Percentiles rank a stretch among this genome's conserved stretches.
Conservation (phyloP, 345 rosid species). For the Rhodomyrtus tomentosa region DNA sequence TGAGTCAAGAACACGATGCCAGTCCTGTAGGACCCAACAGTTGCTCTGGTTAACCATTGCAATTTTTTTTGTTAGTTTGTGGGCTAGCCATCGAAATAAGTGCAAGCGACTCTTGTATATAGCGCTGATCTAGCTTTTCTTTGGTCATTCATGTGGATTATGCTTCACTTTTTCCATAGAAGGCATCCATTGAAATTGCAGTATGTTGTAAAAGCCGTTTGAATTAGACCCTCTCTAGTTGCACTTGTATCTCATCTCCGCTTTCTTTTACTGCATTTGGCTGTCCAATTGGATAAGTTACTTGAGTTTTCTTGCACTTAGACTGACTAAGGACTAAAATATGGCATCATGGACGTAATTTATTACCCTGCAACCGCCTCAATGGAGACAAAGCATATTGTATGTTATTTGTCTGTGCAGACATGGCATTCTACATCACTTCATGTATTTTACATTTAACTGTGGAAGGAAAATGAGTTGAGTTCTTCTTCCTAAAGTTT, state of each 20-base stretch:
- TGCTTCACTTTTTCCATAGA: neutral
- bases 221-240: neutral
- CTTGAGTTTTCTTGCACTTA: neutral
- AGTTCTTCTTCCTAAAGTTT: neutral
- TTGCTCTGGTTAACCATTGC: neutral
- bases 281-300: neutral
- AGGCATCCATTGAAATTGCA: neutral
- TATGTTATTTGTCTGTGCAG: neutral
- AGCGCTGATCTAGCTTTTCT: neutral
- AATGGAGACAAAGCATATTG: neutral
- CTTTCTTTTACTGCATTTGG: neutral
- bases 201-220: neutral
- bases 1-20: neutral
- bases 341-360: neutral
- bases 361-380: neutral
- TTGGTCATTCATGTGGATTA: neutral
- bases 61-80: neutral
- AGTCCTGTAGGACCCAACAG: neutral
- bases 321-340: neutral
- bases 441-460: neutral
- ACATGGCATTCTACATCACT: neutral
- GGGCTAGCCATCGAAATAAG: neutral
- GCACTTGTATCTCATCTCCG: neutral
- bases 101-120: neutral
- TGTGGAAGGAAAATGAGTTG: neutral